These are phyloP conservation scores for Aureobasidium uvarum DNA, from an alignment of 2,329 filamentous ascomycete genomes.

Conservation along the genomic window DNA sequence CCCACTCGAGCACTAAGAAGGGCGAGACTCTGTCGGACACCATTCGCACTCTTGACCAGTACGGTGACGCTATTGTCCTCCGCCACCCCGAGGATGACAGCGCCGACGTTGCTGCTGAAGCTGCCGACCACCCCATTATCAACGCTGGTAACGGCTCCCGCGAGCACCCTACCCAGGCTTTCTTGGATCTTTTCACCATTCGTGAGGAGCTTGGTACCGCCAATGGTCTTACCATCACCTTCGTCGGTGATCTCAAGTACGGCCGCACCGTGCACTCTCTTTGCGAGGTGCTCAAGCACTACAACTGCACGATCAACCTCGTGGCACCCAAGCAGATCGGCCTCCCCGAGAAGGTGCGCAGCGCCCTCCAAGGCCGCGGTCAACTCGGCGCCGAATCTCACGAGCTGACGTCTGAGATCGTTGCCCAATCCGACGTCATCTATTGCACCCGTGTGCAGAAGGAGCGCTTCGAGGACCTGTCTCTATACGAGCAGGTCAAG, in stretches of 20 bases:
- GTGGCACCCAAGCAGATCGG: constrained; percentile 77
- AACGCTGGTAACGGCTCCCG: constrained; percentile 95
- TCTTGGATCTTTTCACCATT: constrained; percentile 97
- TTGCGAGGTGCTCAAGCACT: constrained; percentile 89
- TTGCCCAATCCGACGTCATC: constrained; percentile 83
- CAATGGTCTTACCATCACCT: constrained; percentile 92
- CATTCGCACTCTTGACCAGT: constrained; percentile 88
- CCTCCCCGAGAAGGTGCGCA: constrained; percentile 71
- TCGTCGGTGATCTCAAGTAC: constrained; percentile 88
- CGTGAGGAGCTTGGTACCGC: constrained; percentile 96
- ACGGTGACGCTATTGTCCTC: constrained; percentile 92
- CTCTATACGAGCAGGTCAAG: constrained; percentile 84
- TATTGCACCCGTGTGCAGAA: constrained; percentile 98
- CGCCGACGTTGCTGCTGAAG: constrained; percentile 79
- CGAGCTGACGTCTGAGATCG: constrained; percentile 79
- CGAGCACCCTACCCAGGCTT: constrained; percentile 96
- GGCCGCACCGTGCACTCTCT: constrained; percentile 94
- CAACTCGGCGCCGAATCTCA: constrained; percentile 75
- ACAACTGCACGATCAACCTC: constrained; percentile 90
- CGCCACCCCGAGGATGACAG: constrained; percentile 84
- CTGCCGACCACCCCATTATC: constrained; percentile 86
- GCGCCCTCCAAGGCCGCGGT: constrained; percentile 68
- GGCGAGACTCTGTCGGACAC: constrained; percentile 93
- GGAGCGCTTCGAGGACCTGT: constrained; percentile 81
- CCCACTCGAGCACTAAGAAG: constrained; percentile 86